Conservation (phyloP, 2,329 filamentous ascomycete species). For the Epichloe gansuensis region DNA sequence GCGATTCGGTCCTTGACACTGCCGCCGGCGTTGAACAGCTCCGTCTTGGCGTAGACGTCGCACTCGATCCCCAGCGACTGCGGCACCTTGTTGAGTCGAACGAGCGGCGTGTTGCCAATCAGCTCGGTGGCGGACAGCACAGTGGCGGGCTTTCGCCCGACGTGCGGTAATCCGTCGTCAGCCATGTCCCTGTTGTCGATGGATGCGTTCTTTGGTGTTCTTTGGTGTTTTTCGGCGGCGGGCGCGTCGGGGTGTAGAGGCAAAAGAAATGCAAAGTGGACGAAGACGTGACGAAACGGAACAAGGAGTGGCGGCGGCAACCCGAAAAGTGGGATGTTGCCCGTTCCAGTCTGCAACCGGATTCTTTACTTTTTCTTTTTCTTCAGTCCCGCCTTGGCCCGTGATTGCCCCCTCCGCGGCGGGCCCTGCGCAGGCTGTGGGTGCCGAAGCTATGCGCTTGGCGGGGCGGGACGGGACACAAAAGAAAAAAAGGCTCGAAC, state of each 20-base stretch:
- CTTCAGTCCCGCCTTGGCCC: too few species aligned
- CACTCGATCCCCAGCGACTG: conserved; percentile 82
- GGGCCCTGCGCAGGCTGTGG: too few species aligned
- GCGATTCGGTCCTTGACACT: conserved; percentile 94
- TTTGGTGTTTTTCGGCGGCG: neutral
- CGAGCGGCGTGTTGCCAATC: conserved; percentile 92
- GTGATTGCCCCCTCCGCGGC: too few species aligned
- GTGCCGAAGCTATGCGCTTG: too few species aligned
- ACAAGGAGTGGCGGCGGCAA: too few species aligned
- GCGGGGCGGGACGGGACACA: too few species aligned
- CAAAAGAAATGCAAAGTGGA: neutral
- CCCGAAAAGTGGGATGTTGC: too few species aligned
- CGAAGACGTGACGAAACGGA: too few species aligned
- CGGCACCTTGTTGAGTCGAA: conserved; percentile 85
- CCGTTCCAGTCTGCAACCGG: too few species aligned
- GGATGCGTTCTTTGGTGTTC: neutral
- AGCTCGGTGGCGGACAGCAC: conserved; percentile 64
- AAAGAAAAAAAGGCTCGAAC: too few species aligned
- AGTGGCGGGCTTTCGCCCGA: conserved; percentile 21
- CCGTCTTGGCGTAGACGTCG: conserved; percentile 81
- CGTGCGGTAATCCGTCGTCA: conserved; percentile 3
- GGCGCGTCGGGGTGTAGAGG: too few species aligned
- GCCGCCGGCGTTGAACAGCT: conserved; percentile 88
- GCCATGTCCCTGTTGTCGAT: neutral
- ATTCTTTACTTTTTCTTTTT: too few species aligned